Conservation (phyloP, 2,329 filamentous ascomycete species). For the Trichoderma asperellum region DNA sequence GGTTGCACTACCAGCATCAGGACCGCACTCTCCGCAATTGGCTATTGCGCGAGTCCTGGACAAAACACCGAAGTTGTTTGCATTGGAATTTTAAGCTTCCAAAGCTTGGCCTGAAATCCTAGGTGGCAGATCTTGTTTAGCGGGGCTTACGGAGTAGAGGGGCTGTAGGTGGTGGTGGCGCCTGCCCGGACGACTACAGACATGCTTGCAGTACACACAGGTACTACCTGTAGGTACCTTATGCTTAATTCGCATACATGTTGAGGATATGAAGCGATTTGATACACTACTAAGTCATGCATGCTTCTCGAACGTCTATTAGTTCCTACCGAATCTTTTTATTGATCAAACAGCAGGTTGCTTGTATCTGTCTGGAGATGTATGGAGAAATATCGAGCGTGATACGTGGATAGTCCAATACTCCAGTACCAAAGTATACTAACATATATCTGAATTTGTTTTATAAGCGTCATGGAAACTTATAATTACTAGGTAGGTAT, state of each 20-base stretch:
- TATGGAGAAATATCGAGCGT: neutral
- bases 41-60: neutral
- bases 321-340: neutral
- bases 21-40: neutral
- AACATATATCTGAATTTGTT: too few relatives aligned
- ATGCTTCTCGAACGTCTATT: neutral
- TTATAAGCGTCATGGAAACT: too few relatives aligned
- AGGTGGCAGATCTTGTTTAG: neutral
- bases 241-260: neutral
- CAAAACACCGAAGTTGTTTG: neutral
- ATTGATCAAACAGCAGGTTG: neutral
- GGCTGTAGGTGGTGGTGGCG: neutral
- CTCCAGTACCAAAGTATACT: too few relatives aligned
- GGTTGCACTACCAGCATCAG: neutral
- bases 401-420: too few relatives aligned
- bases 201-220: neutral
- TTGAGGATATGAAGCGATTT: neutral
- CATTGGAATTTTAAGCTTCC: neutral
- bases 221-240: neutral
- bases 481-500: too few relatives aligned
- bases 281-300: neutral
- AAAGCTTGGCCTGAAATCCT: constrained; percentile 15
- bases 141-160: neutral
- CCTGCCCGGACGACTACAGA: neutral
- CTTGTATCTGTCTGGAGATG: neutral